A percentile compares a stretch with the other conserved stretches of the same genome.
Evolutionary conservation across 2,329 filamentous ascomycete species (phyloP).

Genomic region (Fusarium sp.): DNA sequence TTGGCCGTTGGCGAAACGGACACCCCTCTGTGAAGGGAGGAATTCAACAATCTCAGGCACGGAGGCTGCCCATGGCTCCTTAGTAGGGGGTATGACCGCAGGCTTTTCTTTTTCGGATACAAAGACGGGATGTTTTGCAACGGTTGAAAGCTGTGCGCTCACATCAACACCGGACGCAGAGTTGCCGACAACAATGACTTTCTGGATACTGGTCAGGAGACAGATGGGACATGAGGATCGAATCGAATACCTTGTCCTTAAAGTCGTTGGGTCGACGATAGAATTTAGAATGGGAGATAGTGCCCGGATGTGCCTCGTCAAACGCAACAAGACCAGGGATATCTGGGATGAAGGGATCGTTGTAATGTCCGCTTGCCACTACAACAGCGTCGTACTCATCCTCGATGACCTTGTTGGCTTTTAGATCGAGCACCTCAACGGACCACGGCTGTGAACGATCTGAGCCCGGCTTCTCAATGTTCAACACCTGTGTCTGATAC

Average conservation of each 20-base stretch:
- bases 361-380: conserved; percentile 70
- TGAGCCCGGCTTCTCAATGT: conserved; percentile 40
- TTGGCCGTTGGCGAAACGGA: conserved; percentile 70
- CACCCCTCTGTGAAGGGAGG: conserved; percentile 54
- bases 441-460: conserved; percentile 52
- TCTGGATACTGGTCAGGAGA: conserved; percentile 55
- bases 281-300: conserved; percentile 71
- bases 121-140: conserved; percentile 64
- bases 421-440: conserved; percentile 50
- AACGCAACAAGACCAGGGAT: conserved; percentile 65
- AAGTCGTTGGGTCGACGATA: conserved; percentile 61
- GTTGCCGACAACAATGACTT: conserved; percentile 73
- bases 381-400: conserved; percentile 68
- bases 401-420: conserved; percentile 34
- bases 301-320: conserved; percentile 57
- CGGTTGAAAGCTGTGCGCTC: conserved; percentile 66
- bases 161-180: conserved; percentile 78
- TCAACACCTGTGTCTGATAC: conserved; percentile 70
- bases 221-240: accelerated
- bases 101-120: conserved; percentile 57
- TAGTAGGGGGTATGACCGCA: conserved; percentile 40
- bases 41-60: conserved; percentile 59
- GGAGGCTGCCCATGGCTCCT: conserved; percentile 47
- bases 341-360: conserved; percentile 65
- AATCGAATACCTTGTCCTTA: conserved; percentile 43